A percentile compares a stretch with the other conserved stretches of the same genome.
Evolutionary conservation across 2,329 filamentous ascomycete genomes (phyloP).

Genomic region (Talaromyces sp.): DNA sequence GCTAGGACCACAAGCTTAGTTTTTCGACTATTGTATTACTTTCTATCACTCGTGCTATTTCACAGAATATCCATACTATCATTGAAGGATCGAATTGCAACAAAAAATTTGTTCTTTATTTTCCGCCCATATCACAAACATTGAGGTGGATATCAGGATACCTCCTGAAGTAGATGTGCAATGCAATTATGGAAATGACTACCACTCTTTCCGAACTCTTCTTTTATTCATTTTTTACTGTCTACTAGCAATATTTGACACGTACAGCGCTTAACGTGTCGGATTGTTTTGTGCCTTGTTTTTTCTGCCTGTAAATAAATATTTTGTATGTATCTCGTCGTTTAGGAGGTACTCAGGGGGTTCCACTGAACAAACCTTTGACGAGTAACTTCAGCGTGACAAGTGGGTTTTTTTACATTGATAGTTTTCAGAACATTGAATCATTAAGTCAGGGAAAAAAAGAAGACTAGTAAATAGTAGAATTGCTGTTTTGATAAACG

Average conservation of each 20-base stretch:
- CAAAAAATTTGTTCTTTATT: neutral
- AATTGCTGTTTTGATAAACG: slow-evolving; percentile 21
- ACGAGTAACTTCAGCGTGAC: neutral
- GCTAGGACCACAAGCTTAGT: neutral
- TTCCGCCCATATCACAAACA: neutral
- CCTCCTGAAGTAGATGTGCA: neutral
- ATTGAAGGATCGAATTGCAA: neutral
- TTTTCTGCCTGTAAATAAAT: neutral
- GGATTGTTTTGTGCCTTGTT: neutral
- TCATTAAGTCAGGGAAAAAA: neutral
- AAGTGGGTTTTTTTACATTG: neutral
- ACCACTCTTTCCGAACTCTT: too few species aligned
- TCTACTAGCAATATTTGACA: neutral
- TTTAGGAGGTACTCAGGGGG: neutral
- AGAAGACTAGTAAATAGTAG: neutral
- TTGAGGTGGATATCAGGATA: neutral
- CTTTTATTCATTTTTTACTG: neutral
- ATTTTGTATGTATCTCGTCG: neutral
- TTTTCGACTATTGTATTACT: neutral
- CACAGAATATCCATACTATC: neutral
- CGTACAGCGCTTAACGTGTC: slow-evolving; percentile 1
- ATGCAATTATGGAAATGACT: neutral
- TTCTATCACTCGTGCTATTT: neutral
- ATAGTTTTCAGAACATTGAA: neutral
- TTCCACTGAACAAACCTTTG: neutral